Percentiles rank a stretch among this genome's conserved stretches.
Conservation (phyloP, 2,329 filamentous ascomycete genomes). For the Didymella lethalis region DNA sequence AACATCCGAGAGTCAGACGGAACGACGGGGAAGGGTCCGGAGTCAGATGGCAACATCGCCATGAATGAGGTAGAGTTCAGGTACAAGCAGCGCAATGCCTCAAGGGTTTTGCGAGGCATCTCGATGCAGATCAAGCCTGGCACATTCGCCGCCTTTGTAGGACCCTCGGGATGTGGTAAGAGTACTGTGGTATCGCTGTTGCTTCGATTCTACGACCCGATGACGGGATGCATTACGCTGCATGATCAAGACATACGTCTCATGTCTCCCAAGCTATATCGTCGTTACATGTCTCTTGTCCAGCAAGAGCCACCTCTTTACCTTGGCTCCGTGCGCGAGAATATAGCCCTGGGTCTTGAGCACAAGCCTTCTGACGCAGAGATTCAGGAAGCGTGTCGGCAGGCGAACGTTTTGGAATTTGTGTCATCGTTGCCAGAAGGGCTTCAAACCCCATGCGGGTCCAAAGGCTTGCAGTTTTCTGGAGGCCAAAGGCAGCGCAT, state of each 20-base stretch:
- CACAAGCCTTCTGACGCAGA: slow-evolving; percentile 51
- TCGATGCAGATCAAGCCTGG: slow-evolving; percentile 61
- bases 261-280: slow-evolving; percentile 59
- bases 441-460: slow-evolving; percentile 24
- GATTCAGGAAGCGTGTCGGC: slow-evolving; percentile 61
- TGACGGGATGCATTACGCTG: slow-evolving; percentile 70
- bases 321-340: slow-evolving; percentile 57
- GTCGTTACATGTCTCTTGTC: slow-evolving; percentile 72
- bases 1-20: slow-evolving; percentile 5
- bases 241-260: slow-evolving; percentile 69
- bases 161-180: slow-evolving; percentile 86
- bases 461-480: slow-evolving; percentile 66
- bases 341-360: slow-evolving; percentile 55
- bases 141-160: slow-evolving; percentile 61
- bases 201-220: slow-evolving; percentile 90
- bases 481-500: slow-evolving; percentile 82
- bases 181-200: slow-evolving; percentile 90
- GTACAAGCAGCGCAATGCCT: slow-evolving; percentile 83
- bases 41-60: slow-evolving; percentile 61
- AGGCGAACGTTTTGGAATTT: slow-evolving; percentile 43
- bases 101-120: slow-evolving; percentile 73
- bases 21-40: not conserved
- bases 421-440: slow-evolving; percentile 38
- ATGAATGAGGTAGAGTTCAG: slow-evolving; percentile 85
- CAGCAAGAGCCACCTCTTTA: slow-evolving; percentile 58